phyloP scores from a whole-genome alignment of 2,329 filamentous ascomycete species.

The Ramichloridium luteum region DNA sequence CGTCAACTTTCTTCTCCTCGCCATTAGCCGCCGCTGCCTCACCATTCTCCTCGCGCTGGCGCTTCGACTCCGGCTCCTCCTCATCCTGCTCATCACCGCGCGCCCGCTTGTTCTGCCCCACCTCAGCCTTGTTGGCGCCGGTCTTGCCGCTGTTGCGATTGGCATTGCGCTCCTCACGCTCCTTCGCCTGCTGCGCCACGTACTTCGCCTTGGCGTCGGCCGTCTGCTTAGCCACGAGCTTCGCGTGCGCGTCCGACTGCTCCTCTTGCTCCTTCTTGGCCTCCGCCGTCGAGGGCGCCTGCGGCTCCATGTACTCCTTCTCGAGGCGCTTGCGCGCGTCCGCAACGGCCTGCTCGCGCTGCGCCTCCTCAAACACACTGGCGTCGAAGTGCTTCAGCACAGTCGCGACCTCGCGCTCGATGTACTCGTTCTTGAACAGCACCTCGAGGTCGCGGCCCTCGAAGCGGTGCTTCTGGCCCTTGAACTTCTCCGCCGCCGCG shows the following conservation, averaged over 20 bases:
- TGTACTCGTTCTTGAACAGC: slow-evolving; percentile 82
- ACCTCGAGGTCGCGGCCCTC: slow-evolving; percentile 67
- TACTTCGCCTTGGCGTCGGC: background rate
- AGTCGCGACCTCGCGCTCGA: slow-evolving; percentile 26
- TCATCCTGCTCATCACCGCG: background rate
- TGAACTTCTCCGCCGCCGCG: slow-evolving; percentile 67
- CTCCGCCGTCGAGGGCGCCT: slow-evolving; percentile 4
- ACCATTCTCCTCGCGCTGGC: background rate
- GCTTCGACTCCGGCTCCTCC: background rate
- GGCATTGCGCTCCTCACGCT: background rate
- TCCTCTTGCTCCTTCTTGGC: slow-evolving; percentile 6
- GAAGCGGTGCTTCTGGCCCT: slow-evolving; percentile 74
- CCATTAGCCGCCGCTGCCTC: background rate
- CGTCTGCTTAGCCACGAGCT: background rate
- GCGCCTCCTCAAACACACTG: slow-evolving; percentile 7
- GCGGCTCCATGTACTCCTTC: slow-evolving; percentile 2
- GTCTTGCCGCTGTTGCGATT: background rate
- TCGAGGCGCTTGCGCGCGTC: slow-evolving; percentile 8
- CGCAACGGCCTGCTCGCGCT: slow-evolving; percentile 8
- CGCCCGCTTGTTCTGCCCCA: background rate
- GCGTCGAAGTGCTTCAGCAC: slow-evolving; percentile 11
- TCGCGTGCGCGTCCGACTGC: background rate
- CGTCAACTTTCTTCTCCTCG: no score
- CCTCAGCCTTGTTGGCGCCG: background rate
- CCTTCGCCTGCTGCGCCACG: background rate